Base-by-base conservation (phyloP, 2,329 filamentous ascomycete genomes). In the Grosmannia penicillata region DNA sequence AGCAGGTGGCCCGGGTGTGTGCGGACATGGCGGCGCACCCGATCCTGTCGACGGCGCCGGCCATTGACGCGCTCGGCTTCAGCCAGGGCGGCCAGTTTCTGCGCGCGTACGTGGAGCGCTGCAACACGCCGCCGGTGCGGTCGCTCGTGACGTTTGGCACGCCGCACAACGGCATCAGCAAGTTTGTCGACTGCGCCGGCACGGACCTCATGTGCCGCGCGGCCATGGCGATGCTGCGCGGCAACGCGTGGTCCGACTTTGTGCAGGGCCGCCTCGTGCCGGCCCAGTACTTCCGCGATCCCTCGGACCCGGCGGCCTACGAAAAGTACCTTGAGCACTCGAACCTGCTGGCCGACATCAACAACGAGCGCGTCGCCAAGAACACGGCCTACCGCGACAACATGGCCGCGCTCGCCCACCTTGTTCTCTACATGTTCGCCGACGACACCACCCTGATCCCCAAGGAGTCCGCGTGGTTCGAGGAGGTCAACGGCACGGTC, bases 31-130 rank as follows among this genome's bases (percentile, higher is more conserved):
- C 80, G 42, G 54, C 68, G 0, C 74, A 95, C 54, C 79, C 80
- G 1, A 82, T 93, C 56, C 72, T 95, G 14, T 79, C 79, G 40
- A 82, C 79, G 7, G 82, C 83, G 0, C 82, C 82, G 0, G 84
- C 80, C 45, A 69, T 95, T 53, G 91, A 96, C 59, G 89, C 87
- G 25, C 63, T 98, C 26, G 91, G 91, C 22, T 95, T 98, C 65
- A 91, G 82, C 13, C 91, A 98, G 59, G 91, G 91, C 45, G 91
- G 91, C 2, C 84, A 94, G 56, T 95, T 98, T 63, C 71, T 98
- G n/a, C 78, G 91, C 42, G 91, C 72, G 19, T 87, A 93, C 56
- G 66, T 94, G 46, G 78, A 98, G 66, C 73, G 84, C 31, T 98
- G 91, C 66, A 91, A 86, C 56, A 52, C 51, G 25, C 78, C 85